Percentiles rank a stretch among this genome's conserved stretches.
Conservation (phyloP, 495 filamentous ascomycete species). For the Terfezia boudieri region DNA sequence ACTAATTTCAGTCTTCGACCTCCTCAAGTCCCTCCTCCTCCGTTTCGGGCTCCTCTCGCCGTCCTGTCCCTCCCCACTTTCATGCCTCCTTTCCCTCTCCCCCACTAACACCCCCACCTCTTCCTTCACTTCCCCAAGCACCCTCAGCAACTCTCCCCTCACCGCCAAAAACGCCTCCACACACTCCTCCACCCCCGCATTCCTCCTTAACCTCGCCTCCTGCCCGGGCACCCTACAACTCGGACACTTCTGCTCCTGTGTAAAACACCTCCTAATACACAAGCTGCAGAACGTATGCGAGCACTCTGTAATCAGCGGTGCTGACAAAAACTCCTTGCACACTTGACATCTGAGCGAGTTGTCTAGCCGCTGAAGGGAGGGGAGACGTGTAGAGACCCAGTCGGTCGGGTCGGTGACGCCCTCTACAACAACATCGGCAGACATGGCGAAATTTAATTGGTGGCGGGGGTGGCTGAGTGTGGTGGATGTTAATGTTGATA, state of each 20-base stretch:
- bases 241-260: conserved; percentile 65
- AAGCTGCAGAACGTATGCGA: conserved; percentile 91
- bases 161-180: conserved; percentile 55
- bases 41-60: conserved; percentile 4
- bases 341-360: conserved; percentile 79
- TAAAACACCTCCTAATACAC: conserved; percentile 71
- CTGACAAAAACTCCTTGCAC: conserved; percentile 90
- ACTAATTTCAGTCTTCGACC: not conserved
- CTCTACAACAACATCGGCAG: conserved; percentile 10
- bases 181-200: conserved; percentile 61
- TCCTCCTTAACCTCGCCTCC: conserved; percentile 60
- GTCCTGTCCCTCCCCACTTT: conserved; percentile 5
- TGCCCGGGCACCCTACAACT: conserved; percentile 56
- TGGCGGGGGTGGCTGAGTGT: no score
- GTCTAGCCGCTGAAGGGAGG: conserved; percentile 52
- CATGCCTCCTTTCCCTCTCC: conserved; percentile 18
- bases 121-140: conserved; percentile 35
- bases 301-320: conserved; percentile 85
- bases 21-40: not conserved
- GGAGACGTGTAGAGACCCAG: conserved; percentile 65
- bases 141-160: conserved; percentile 35
- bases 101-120: conserved; percentile 20
- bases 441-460: no score
- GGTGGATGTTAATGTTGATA: no score
- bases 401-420: conserved; percentile 77